phyloP scores from a whole-genome alignment of 805 yeast genomes.

The Isabelozyma heimii region DNA sequence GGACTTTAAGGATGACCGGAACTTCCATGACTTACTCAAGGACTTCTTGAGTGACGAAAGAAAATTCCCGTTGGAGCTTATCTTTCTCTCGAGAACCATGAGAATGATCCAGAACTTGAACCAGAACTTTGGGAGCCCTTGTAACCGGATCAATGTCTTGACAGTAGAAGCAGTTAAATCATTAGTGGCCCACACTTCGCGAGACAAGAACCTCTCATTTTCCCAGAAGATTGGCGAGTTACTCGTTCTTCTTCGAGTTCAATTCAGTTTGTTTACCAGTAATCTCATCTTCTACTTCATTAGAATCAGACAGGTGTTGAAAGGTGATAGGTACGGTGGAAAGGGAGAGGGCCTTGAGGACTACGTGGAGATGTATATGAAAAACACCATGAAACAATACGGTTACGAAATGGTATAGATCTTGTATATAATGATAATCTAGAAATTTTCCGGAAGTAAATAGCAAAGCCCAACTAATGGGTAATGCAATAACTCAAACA shows the following conservation, averaged over 20 bases:
- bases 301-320: conserved; percentile 29
- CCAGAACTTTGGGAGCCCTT: conserved; percentile 64
- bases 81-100: conserved; percentile 69
- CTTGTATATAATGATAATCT: background rate
- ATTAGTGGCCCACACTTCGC: conserved; percentile 1
- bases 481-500: no score
- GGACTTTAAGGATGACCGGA: conserved; percentile 32
- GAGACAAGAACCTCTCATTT: background rate
- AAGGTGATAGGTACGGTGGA: conserved; percentile 30
- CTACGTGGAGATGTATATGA: conserved; percentile 41
- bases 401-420: conserved; percentile 34
- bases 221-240: background rate
- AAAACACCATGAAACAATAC: conserved; percentile 39
- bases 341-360: conserved; percentile 43
- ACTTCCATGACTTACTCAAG: conserved; percentile 47
- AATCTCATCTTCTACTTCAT: conserved; percentile 29
- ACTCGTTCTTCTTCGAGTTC: background rate
- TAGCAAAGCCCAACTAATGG: no score
- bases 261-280: conserved; percentile 19
- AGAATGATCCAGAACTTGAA: conserved; percentile 72
- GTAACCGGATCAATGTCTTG: conserved; percentile 65
- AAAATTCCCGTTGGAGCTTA: conserved; percentile 63
- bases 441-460: no score
- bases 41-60: conserved; percentile 59
- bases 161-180: conserved; percentile 52